Evolutionary conservation across 208 protist genomes (phyloP).

Genomic region (Trichomonas vaginalis): DNA sequence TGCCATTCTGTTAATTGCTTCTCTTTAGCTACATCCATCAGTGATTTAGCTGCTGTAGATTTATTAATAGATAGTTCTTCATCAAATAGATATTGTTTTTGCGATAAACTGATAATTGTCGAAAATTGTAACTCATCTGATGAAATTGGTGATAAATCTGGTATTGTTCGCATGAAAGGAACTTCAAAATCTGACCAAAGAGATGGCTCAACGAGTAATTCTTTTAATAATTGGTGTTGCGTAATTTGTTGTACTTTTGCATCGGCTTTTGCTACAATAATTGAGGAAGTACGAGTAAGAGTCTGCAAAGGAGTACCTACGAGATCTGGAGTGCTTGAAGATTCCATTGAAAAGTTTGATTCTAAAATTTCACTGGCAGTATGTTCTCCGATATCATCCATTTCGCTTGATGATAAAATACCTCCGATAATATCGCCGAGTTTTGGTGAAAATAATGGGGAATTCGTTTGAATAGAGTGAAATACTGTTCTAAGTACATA

Average conservation of each 20-base stretch:
- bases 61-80: not conserved
- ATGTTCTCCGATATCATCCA: not conserved
- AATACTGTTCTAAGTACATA: not conserved
- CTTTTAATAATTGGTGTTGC: not conserved
- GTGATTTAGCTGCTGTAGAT: not conserved
- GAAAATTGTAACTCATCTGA: not conserved
- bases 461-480: not conserved
- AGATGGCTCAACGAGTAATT: slow-evolving; percentile 8
- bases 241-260: not conserved
- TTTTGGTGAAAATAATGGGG: not conserved
- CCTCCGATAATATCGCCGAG: not conserved
- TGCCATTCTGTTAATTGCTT: not conserved
- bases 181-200: slow-evolving; percentile 10
- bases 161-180: not conserved
- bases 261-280: not conserved
- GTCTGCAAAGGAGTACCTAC: not conserved
- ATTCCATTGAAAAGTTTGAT: not conserved
- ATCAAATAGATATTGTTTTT: not conserved
- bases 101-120: not conserved
- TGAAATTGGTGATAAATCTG: not conserved
- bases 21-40: not conserved
- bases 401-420: not conserved
- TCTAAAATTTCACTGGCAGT: not conserved
- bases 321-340: not conserved
- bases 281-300: not conserved